Conservation (phyloP, 176 grass and related monocot species). For the Carex cristatella region DNA sequence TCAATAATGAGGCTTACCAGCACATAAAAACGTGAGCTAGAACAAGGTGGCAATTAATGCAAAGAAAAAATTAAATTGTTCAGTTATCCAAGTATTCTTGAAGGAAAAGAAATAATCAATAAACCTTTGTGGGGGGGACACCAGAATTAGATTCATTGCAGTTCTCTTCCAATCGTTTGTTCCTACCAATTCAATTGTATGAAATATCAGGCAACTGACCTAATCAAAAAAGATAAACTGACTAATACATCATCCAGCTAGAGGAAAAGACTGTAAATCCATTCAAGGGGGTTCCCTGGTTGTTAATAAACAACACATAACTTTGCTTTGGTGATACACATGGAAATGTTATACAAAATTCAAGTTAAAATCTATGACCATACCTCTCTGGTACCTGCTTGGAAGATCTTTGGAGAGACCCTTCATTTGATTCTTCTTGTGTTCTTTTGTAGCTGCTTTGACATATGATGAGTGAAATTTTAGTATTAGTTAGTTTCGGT, state of each 20-base stretch:
- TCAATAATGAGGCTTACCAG: background rate
- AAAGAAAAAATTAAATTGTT: background rate
- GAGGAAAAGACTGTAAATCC: background rate
- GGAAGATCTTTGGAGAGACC: background rate
- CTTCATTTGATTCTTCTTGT: slow-evolving; percentile 1
- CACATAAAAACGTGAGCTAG: background rate
- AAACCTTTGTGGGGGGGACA: slow-evolving; percentile 41
- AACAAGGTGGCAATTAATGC: background rate
- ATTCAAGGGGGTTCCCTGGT: background rate
- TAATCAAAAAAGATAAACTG: background rate
- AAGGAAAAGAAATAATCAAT: slow-evolving; percentile 3
- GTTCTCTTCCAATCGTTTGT: slow-evolving; percentile 34
- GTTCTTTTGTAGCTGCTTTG: background rate
- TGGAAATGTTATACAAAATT: background rate
- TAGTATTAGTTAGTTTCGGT: background rate
- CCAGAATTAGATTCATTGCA: slow-evolving; percentile 23
- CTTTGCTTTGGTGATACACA: no score
- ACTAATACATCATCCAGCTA: background rate
- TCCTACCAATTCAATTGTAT: slow-evolving; percentile 34
- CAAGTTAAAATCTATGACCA: background rate
- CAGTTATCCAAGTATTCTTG: background rate
- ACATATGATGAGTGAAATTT: background rate
- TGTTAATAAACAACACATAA: no score
- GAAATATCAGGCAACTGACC: background rate
- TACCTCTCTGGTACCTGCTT: background rate